Evolutionary conservation across 441 rosid genomes (phyloP).

Genomic region (Flueggea neowawraea): DNA sequence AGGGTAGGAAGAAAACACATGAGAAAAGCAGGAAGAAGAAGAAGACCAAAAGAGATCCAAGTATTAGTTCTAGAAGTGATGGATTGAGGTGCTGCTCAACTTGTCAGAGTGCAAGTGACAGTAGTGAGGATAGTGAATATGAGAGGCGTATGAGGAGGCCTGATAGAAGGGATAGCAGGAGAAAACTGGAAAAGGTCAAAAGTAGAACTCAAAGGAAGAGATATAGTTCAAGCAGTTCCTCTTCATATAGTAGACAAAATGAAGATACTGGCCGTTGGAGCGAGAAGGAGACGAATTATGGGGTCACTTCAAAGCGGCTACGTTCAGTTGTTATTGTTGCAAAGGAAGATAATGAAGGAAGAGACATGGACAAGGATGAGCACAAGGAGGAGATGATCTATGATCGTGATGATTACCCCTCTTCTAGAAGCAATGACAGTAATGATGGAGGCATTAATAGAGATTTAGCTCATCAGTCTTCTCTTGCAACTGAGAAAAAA

Average conservation of each 20-base stretch:
- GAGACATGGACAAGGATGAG: conserved; percentile 27
- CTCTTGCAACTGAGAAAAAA: conserved; percentile 19
- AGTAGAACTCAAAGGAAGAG: conserved; percentile 20
- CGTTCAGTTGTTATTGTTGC: conserved; percentile 55
- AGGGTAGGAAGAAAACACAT: conserved; percentile 13
- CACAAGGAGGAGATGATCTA: conserved; percentile 46
- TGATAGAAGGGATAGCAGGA: conserved; percentile 24
- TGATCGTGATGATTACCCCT: conserved; percentile 55
- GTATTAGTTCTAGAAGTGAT: conserved; percentile 35
- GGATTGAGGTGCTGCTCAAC: conserved; percentile 38
- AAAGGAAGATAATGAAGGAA: conserved; percentile 27
- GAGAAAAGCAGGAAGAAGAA: conserved; percentile 24
- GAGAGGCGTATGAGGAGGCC: conserved; percentile 28
- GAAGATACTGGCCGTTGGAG: conserved; percentile 27
- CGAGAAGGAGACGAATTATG: conserved; percentile 33
- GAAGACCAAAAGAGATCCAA: conserved; percentile 36
- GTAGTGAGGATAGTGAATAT: conserved; percentile 40
- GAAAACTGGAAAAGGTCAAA: conserved; percentile 23
- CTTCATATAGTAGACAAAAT: conserved; percentile 22
- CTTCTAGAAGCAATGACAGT: conserved; percentile 47
- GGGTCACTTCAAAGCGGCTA: conserved; percentile 38
- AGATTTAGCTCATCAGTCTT: conserved; percentile 20
- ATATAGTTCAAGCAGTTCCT: conserved; percentile 36
- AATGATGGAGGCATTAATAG: conserved; percentile 31
- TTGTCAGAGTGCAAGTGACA: conserved; percentile 18